Percentiles rank a stretch among this genome's conserved stretches.
phyloP scores from a whole-genome alignment of 2,329 filamentous ascomycete genomes.

The Aureobasidium subglaciale region DNA sequence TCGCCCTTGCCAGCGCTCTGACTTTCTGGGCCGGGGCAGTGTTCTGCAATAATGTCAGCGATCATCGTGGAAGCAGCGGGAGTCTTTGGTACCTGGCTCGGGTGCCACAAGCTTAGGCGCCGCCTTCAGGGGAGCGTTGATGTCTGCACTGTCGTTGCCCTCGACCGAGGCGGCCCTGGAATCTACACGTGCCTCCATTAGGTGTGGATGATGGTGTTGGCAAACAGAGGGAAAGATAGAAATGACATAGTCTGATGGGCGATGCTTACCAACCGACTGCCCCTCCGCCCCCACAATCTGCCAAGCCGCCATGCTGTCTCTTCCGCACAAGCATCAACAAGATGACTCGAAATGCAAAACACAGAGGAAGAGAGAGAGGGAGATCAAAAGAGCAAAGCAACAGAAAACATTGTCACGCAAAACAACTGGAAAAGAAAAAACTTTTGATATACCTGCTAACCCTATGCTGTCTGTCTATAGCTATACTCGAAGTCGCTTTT shows the following conservation, averaged over 20 bases:
- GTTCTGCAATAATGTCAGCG: constrained; percentile 49
- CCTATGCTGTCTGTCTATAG: no score
- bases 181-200: constrained; percentile 9
- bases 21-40: constrained; percentile 87
- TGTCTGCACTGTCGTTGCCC: constrained; percentile 60
- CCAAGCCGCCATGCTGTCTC: no score
- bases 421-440: no score
- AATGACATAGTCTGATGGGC: neutral
- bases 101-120: constrained; percentile 84
- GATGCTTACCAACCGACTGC: no score
- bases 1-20: constrained; percentile 60
- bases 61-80: neutral
- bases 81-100: constrained; percentile 57
- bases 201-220: neutral
- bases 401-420: no score
- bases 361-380: no score
- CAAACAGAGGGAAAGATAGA: neutral
- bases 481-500: no score
- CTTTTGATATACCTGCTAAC: no score
- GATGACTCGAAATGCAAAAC: no score
- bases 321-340: no score
- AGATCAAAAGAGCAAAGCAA: no score
- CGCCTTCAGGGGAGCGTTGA: constrained; percentile 67
- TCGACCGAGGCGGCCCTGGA: constrained; percentile 76
- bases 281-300: no score